These are phyloP conservation scores for Arabidopsis lyrata DNA, from an alignment of 441 rosid genomes.

Conservation along the genomic window DNA sequence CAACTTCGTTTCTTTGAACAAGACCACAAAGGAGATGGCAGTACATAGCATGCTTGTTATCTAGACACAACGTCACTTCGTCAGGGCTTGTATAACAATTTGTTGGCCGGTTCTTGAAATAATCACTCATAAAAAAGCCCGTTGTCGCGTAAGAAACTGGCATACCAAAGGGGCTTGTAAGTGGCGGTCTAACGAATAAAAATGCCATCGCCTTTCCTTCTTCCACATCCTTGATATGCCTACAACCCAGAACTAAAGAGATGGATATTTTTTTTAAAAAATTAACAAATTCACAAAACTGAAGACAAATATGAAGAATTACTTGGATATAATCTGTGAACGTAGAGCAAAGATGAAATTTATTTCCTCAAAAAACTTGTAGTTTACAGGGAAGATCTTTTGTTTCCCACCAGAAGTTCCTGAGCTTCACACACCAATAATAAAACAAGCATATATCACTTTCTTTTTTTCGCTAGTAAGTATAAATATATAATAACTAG, in stretches of 20 bases:
- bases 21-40: conserved; percentile 66
- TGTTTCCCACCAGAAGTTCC: background rate
- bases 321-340: too few species aligned
- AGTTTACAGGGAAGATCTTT: background rate
- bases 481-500: too few species aligned
- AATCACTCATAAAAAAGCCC: background rate
- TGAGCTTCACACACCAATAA: background rate
- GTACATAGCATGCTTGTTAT: conserved; percentile 63
- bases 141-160: background rate
- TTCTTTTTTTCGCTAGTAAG: too few species aligned
- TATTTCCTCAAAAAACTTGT: background rate
- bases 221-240: background rate
- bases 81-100: background rate
- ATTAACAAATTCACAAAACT: too few species aligned
- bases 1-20: conserved; percentile 55
- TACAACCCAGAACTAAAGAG: background rate
- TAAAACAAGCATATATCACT: too few species aligned
- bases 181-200: background rate
- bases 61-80: conserved; percentile 27
- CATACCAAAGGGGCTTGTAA: background rate
- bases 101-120: background rate
- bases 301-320: too few species aligned
- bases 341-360: background rate
- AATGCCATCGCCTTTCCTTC: background rate
- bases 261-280: background rate